Percentiles rank a stretch among this genome's conserved stretches.
phyloP scores from a whole-genome alignment of 2,329 filamentous ascomycete genomes.

The Sclerotiophoma versabilis region DNA sequence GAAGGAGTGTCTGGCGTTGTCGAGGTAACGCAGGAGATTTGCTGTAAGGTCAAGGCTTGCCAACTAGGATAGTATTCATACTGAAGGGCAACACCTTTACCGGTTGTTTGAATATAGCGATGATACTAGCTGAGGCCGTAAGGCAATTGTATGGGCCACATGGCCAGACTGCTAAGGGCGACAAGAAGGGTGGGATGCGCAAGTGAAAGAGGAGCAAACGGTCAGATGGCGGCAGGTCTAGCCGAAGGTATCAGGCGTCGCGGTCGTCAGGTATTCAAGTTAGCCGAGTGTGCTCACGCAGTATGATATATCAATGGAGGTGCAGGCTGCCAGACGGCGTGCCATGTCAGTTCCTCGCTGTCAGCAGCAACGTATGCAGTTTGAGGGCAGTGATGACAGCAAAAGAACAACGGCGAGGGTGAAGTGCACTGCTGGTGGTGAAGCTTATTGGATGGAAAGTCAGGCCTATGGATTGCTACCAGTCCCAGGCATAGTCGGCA shows the following conservation, averaged over 20 bases:
- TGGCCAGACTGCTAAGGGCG: background rate
- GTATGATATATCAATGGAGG: too few species aligned
- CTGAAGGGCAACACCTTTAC: background rate
- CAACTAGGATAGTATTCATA: background rate
- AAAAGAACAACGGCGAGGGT: too few species aligned
- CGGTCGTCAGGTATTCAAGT: background rate
- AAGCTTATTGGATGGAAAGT: too few species aligned
- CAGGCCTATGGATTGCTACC: too few species aligned
- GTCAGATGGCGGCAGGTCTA: background rate
- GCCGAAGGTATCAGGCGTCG: background rate
- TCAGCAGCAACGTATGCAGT: too few species aligned
- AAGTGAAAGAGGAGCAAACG: slow-evolving; percentile 1
- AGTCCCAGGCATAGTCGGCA: too few species aligned
- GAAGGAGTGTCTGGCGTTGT: background rate
- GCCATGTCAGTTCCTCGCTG: too few species aligned
- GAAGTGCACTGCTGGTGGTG: too few species aligned
- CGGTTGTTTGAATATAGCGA: background rate
- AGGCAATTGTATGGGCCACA: slow-evolving; percentile 17
- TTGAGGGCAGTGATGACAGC: too few species aligned
- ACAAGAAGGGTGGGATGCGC: background rate
- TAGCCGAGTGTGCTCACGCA: too few species aligned
- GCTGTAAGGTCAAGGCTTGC: background rate
- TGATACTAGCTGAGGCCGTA: slow-evolving; percentile 16
- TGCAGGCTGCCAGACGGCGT: too few species aligned
- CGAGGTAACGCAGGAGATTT: background rate